Conservation (phyloP, 345 rosid genomes). For the Eucalyptus decipiens region DNA sequence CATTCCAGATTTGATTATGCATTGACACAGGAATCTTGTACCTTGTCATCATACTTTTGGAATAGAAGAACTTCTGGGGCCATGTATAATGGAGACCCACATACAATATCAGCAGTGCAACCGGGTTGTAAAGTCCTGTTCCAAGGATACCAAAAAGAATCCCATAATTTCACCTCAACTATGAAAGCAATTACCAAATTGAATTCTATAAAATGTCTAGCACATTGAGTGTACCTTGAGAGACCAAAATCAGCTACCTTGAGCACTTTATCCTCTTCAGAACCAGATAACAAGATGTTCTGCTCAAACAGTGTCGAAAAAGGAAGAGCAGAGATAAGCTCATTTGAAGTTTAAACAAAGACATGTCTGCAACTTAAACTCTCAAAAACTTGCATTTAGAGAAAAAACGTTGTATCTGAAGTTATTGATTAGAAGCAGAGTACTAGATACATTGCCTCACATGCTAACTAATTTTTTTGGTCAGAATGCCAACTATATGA, state of each 20-base stretch:
- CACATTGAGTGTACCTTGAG: constrained; percentile 26
- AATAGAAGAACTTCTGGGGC: constrained; percentile 76
- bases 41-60: constrained; percentile 60
- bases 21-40: background rate
- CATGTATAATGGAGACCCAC: constrained; percentile 69
- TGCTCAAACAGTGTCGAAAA: background rate
- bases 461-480: background rate
- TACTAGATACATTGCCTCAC: background rate
- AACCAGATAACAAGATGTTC: constrained; percentile 46
- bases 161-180: background rate
- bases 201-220: background rate
- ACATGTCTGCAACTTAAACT: background rate
- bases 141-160: background rate
- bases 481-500: background rate
- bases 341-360: background rate
- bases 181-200: background rate
- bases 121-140: constrained; percentile 32
- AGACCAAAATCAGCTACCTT: constrained; percentile 80
- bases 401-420: background rate
- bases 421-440: background rate
- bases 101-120: constrained; percentile 34
- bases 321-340: background rate
- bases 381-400: background rate
- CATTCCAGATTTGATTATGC: background rate
- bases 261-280: constrained; percentile 28